Base-by-base conservation (phyloP, 306 rosid genomes). In the Begonia peltatifolia region DNA sequence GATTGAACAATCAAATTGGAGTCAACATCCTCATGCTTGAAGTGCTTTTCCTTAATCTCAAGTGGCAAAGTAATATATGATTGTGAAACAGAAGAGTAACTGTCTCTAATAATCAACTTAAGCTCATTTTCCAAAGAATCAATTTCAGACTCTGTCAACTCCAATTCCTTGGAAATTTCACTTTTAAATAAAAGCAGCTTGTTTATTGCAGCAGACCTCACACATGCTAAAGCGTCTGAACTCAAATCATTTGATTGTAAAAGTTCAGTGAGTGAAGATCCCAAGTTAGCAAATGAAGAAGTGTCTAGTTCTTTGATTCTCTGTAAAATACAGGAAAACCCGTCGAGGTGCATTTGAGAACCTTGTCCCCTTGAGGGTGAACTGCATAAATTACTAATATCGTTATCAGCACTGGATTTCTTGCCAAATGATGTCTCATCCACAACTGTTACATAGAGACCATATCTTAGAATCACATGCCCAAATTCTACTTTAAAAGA, bases 101-200 rank as follows among this genome's bases (percentile, higher is more conserved):
- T 57, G 46, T 68, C 74, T 54, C 72, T 64, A 53, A 74, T 87
- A 66, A 87, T 66, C 0, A 55, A 68, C 74, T 81, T 92, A 15
- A 81, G 75, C 66, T 92, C 87, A 55, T 61, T 92, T 75, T 92
- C 99, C 52, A 92, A 94, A 41, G 16, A 75, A 79, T 92, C 99
- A 70, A 81, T 83, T 77, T 87, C 94, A 68, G 93, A 66, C 66
- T 87, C 99, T 11, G 94, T 92, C 60, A 72, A 65, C 81, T 87
- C 99, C 87, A 92, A 47, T 12, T 72, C 77, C 76, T 87, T 92
- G 2, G 96, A 92, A 66, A 92, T 62, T 59, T 92, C 93, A 68
- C 83, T 79, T 76, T 92, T 92, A 86, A 70, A 92, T 57, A 80
- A 62, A 48, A 87, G 75, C 60, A 92, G 70, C 76, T 87, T 83